phyloP scores from a whole-genome alignment of 2,329 filamentous ascomycete genomes.

The Exophiala mesophila region DNA sequence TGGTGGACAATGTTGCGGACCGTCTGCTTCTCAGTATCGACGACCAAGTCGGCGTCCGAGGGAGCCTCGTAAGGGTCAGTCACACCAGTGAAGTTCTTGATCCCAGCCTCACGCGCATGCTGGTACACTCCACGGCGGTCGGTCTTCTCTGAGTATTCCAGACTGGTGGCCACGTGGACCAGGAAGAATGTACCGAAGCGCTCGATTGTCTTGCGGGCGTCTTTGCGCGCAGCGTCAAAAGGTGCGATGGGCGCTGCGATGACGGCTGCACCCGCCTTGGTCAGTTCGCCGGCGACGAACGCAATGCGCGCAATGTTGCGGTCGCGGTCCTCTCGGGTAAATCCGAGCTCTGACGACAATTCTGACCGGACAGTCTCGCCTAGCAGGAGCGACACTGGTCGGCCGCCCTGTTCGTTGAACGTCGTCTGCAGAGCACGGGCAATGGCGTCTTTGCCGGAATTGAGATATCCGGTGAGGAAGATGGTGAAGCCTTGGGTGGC shows the following conservation, averaged over 20 bases:
- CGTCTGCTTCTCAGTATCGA: conserved; percentile 79
- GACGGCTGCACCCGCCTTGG: conserved; percentile 85
- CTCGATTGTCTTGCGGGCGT: conserved; percentile 79
- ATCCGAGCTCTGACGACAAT: conserved; percentile 90
- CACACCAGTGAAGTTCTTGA: conserved; percentile 97
- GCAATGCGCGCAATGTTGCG: conserved; percentile 94
- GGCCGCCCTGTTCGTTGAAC: conserved; percentile 94
- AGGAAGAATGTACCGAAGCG: conserved; percentile 91
- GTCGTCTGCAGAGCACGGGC: conserved; percentile 94
- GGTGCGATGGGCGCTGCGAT: conserved; percentile 96
- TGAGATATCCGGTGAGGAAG: conserved; percentile 95
- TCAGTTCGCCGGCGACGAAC: conserved; percentile 93
- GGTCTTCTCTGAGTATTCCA: conserved; percentile 91
- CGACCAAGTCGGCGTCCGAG: conserved; percentile 72
- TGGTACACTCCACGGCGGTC: conserved; percentile 89
- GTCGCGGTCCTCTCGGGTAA: conserved; percentile 86
- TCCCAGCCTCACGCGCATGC: conserved; percentile 77
- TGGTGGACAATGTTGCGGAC: conserved; percentile 94
- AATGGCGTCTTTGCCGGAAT: conserved; percentile 95
- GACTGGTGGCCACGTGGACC: conserved; percentile 85
- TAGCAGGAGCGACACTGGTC: conserved; percentile 87
- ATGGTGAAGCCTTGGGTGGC: conserved; percentile 93
- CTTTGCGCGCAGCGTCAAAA: conserved; percentile 70
- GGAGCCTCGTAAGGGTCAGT: conserved; percentile 94
- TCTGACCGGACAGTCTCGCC: conserved; percentile 93